A percentile compares a stretch with the other conserved stretches of the same genome.
These are phyloP conservation scores for Phyllosticta paracitricarpa DNA, from an alignment of 2,329 filamentous ascomycete genomes.

Conservation along the genomic window DNA sequence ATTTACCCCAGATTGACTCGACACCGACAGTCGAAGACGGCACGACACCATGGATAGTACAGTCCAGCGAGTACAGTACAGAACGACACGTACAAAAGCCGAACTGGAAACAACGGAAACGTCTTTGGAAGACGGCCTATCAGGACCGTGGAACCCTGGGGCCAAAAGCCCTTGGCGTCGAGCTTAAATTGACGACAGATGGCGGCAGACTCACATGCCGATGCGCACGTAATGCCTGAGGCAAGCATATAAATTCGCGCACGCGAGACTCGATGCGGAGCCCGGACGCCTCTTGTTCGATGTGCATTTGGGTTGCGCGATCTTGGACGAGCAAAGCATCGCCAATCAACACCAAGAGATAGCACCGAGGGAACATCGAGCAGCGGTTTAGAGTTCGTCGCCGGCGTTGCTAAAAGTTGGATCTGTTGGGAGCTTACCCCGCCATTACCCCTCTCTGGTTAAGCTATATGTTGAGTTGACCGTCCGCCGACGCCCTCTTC, in stretches of 20 bases:
- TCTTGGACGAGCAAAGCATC: not conserved
- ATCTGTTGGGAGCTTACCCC: slow-evolving; percentile 2
- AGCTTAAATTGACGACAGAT: not conserved
- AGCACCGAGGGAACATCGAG: not conserved
- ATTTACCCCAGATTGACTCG: not conserved
- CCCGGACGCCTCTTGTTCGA: not conserved
- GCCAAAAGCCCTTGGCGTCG: not conserved
- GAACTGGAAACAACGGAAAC: not conserved
- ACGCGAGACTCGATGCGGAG: not conserved
- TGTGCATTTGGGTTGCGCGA: not conserved
- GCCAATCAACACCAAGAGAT: not conserved
- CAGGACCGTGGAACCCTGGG: not conserved
- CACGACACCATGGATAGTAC: not conserved
- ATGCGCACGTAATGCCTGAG: not conserved
- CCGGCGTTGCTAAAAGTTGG: not conserved
- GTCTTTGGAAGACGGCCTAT: not conserved
- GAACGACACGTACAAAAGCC: not conserved
- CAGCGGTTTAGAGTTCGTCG: not conserved
- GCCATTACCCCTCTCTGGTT: slow-evolving; percentile 6
- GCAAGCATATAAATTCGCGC: not conserved
- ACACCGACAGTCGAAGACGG: not conserved
- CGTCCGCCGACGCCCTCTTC: not conserved
- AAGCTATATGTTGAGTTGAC: not conserved
- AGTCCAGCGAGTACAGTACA: not conserved
- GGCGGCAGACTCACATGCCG: not conserved